A percentile compares a stretch with the other conserved stretches of the same genome.
phyloP scores from a whole-genome alignment of 1,284 basidiomycete genomes.

The Xanthoconium separans region DNA sequence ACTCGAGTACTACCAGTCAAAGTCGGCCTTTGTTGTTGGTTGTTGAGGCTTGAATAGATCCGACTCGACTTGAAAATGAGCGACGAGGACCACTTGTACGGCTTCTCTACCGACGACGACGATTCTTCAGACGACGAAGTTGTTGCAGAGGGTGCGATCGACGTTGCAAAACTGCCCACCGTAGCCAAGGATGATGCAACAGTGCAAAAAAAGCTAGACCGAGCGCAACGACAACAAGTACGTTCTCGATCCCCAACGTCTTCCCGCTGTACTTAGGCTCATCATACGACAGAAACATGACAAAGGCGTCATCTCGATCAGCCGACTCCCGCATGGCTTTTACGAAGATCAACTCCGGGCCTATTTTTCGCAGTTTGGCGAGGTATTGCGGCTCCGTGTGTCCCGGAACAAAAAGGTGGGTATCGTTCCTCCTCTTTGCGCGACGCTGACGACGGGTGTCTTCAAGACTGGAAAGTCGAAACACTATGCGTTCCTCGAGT shows the following conservation, averaged over 20 bases:
- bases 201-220: constrained; percentile 79
- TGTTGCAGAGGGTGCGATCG: constrained; percentile 57
- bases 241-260: constrained; percentile 26
- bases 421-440: background rate
- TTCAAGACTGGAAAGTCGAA: constrained; percentile 91
- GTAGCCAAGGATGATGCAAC: constrained; percentile 82
- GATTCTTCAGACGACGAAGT: constrained; percentile 83
- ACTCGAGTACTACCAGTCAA: no score
- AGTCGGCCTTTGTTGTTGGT: constrained; percentile 20
- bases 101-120: constrained; percentile 76
- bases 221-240: constrained; percentile 79
- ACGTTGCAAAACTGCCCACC: constrained; percentile 73
- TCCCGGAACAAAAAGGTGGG: constrained; percentile 91
- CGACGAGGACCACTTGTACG: constrained; percentile 54
- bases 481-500: constrained; percentile 97
- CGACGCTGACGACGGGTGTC: background rate
- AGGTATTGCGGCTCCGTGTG: constrained; percentile 84
- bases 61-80: constrained; percentile 17
- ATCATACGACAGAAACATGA: constrained; percentile 53
- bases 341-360: constrained; percentile 92
- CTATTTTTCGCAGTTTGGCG: constrained; percentile 96
- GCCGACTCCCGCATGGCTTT: constrained; percentile 94
- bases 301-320: constrained; percentile 87
- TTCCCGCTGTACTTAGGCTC: no score
- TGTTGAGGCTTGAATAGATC: constrained; percentile 23